Conservation (phyloP, 106 monocot genomes). For the Alisma plantagoaquatica region DNA sequence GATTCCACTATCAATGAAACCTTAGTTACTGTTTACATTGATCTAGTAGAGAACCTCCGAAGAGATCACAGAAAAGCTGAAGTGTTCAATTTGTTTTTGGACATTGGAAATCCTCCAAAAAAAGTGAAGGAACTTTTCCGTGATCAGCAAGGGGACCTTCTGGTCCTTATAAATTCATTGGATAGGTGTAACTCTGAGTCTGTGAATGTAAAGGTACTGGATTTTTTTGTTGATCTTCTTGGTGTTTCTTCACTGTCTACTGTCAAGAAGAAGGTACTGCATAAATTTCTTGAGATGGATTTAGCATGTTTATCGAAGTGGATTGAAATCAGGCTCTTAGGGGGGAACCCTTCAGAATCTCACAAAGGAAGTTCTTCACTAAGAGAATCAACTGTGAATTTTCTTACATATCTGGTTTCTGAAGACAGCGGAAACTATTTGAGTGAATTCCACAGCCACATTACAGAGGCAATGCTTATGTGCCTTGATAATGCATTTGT, state of each 20-base stretch:
- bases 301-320: constrained; percentile 55
- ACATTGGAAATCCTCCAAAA: constrained; percentile 23
- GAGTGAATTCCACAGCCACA: constrained; percentile 33
- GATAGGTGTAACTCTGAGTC: constrained; percentile 63
- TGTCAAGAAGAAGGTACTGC: constrained; percentile 46
- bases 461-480: constrained; percentile 66
- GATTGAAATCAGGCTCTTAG: constrained; percentile 67
- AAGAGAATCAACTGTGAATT: constrained; percentile 61
- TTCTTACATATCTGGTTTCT: constrained; percentile 38
- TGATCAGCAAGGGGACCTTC: constrained; percentile 33
- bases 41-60: constrained; percentile 39
- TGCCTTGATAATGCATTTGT: constrained; percentile 77
- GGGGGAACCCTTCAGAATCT: constrained; percentile 27
- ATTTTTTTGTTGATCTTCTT: constrained; percentile 63
- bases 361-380: constrained; percentile 41
- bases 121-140: constrained; percentile 31
- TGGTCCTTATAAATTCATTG: constrained; percentile 57
- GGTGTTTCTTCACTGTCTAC: constrained; percentile 21
- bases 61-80: constrained; percentile 44
- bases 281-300: constrained; percentile 71
- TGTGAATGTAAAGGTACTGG: constrained; percentile 69
- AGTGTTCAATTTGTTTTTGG: constrained; percentile 45
- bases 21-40: constrained; percentile 35
- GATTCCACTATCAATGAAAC: constrained; percentile 45
- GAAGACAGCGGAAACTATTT: constrained; percentile 31